These are phyloP conservation scores for Lignosus rhinocerotis DNA, from an alignment of 1,284 basidiomycete genomes.

Conservation along the genomic window DNA sequence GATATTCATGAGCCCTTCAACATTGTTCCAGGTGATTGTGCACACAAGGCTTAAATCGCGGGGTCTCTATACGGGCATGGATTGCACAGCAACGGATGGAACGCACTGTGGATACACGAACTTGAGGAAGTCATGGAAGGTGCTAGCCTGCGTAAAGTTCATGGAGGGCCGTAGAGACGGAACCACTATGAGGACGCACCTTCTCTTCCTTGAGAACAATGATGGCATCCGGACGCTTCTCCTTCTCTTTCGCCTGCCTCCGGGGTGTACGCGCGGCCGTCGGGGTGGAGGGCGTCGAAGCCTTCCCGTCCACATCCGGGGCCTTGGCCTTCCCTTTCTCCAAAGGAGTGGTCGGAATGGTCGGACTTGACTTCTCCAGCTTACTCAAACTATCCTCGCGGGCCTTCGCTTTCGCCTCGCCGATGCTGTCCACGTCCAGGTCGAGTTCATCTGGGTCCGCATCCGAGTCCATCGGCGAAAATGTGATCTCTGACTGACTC, in stretches of 20 bases:
- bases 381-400: conserved; percentile 36
- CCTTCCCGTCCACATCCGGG: conserved; percentile 18
- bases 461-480: conserved; percentile 57
- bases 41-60: conserved; percentile 67
- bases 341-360: conserved; percentile 16
- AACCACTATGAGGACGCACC: conserved; percentile 37
- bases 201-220: conserved; percentile 83
- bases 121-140: conserved; percentile 85
- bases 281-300: not conserved
- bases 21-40: conserved; percentile 92
- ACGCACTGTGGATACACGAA: conserved; percentile 83
- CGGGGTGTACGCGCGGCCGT: not conserved
- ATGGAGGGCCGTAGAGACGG: not conserved
- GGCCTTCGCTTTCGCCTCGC: conserved; percentile 33
- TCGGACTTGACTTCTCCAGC: conserved; percentile 27
- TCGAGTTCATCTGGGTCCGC: conserved; percentile 47
- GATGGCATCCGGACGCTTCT: conserved; percentile 66
- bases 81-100: not conserved
- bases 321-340: conserved; percentile 16
- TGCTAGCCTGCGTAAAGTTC: conserved; percentile 53
- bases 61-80: not conserved
- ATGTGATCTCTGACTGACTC: conserved; percentile 52
- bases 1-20: conserved; percentile 85
- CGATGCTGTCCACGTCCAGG: conserved; percentile 37
- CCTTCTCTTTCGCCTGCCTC: conserved; percentile 14